phyloP scores from a whole-genome alignment of 2,329 filamentous ascomycete species.

The Leptographium lundbergii region DNA sequence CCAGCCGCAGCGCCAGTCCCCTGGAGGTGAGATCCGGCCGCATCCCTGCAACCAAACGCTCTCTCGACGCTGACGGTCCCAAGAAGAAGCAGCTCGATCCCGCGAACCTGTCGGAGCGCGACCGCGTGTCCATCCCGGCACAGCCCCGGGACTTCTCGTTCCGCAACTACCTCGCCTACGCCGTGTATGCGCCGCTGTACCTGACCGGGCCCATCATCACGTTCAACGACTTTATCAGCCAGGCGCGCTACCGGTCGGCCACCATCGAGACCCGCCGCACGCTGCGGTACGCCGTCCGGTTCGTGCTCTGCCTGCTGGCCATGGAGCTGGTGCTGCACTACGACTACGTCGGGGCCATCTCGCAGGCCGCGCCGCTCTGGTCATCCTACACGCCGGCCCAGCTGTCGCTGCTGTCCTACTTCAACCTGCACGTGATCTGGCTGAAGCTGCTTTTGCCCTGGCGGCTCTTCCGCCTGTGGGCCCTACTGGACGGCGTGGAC shows the following conservation, averaged over 20 bases:
- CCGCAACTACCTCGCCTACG: constrained; percentile 80
- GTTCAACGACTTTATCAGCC: constrained; percentile 95
- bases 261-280: constrained; percentile 62
- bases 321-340: constrained; percentile 92
- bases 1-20: constrained; percentile 48
- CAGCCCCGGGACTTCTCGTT: constrained; percentile 59
- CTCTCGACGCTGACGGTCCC: constrained; percentile 17
- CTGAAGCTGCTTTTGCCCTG: constrained; percentile 91
- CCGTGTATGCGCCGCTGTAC: constrained; percentile 86
- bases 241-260: constrained; percentile 59
- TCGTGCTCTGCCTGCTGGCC: constrained; percentile 63
- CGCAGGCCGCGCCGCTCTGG: constrained; percentile 70
- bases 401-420: constrained; percentile 80
- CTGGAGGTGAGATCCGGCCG: constrained; percentile 56
- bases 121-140: constrained; percentile 69
- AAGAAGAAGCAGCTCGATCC: constrained; percentile 97
- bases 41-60: too few relatives aligned
- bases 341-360: constrained; percentile 88
- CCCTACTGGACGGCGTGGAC: constrained; percentile 79
- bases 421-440: constrained; percentile 97
- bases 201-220: constrained; percentile 87
- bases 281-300: constrained; percentile 69
- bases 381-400: constrained; percentile 72
- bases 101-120: constrained; percentile 72
- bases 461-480: constrained; percentile 98